Percentiles rank a stretch among this genome's conserved stretches.
Evolutionary conservation across 2,329 filamentous ascomycete species (phyloP).

Genomic region (Leptographium procerum): DNA sequence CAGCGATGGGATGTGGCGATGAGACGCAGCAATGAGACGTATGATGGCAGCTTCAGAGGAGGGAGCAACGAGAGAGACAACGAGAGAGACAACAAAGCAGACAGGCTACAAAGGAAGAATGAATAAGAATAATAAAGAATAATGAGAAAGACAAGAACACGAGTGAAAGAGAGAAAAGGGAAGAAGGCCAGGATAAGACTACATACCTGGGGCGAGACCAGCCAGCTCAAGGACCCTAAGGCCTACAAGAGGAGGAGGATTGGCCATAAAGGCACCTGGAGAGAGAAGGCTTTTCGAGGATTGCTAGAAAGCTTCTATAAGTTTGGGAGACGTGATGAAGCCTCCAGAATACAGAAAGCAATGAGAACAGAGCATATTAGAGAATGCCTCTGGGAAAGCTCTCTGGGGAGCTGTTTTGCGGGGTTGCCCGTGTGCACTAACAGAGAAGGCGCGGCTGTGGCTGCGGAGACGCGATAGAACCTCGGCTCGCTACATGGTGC

Average conservation of each 20-base stretch:
- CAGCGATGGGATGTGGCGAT: not conserved
- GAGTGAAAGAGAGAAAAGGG: too few relatives aligned
- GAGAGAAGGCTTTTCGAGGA: too few relatives aligned
- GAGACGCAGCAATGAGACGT: not conserved
- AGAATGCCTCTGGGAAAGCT: too few relatives aligned
- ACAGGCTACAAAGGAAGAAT: too few relatives aligned
- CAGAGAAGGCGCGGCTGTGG: not conserved
- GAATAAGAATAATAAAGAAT: too few relatives aligned
- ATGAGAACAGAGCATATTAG: not conserved
- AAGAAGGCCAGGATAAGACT: too few relatives aligned
- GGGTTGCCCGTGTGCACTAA: not conserved
- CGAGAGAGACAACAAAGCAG: not conserved
- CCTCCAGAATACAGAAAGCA: too few relatives aligned
- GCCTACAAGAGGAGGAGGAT: slow-evolving; percentile 29
- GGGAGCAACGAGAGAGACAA: not conserved
- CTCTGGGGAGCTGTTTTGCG: not conserved
- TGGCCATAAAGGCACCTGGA: not conserved
- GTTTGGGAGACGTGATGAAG: too few relatives aligned
- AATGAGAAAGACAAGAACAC: too few relatives aligned
- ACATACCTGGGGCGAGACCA: slow-evolving; percentile 49
- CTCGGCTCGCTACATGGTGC: not conserved
- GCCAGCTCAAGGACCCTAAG: slow-evolving; percentile 50
- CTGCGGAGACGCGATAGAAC: not conserved
- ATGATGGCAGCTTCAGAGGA: too few relatives aligned
- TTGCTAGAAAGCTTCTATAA: too few relatives aligned